Evolutionary conservation across 2,329 filamentous ascomycete species (phyloP).

Genomic region (Penicillium italicum): DNA sequence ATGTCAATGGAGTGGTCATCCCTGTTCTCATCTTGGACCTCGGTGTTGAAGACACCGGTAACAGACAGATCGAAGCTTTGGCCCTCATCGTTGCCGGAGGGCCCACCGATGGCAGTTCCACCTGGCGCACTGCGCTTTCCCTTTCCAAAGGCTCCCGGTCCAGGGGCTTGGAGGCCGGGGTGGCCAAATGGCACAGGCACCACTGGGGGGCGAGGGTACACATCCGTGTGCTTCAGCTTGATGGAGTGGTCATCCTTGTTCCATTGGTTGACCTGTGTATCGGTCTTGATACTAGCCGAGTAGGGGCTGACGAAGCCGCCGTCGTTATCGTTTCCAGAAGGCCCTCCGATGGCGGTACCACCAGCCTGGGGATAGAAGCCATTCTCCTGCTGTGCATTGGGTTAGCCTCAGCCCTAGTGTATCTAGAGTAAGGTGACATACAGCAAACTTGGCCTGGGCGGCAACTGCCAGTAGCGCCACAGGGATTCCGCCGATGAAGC

Average conservation of each 20-base stretch:
- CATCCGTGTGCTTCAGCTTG: constrained; percentile 18
- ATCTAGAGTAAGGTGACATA: background rate
- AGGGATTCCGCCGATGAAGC: constrained; percentile 34
- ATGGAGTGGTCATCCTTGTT: constrained; percentile 24
- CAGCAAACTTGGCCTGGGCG: constrained; percentile 27
- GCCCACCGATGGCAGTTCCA: constrained; percentile 21
- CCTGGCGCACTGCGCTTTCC: constrained; percentile 15
- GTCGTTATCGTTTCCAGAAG: constrained; percentile 17
- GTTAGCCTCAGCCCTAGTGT: background rate
- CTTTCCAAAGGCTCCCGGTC: constrained; percentile 17
- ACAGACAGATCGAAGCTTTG: constrained; percentile 24
- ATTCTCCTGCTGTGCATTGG: constrained; percentile 2
- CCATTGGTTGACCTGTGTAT: constrained; percentile 16
- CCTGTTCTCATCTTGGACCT: constrained; percentile 15
- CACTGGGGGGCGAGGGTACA: constrained; percentile 1
- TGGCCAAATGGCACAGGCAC: background rate
- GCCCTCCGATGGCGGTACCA: constrained; percentile 19
- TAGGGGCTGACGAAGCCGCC: constrained; percentile 15
- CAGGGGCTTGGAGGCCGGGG: constrained; percentile 4
- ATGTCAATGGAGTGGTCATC: constrained; percentile 22
- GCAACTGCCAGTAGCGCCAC: constrained; percentile 35
- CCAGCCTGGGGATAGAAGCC: constrained; percentile 8
- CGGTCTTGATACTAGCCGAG: constrained; percentile 11
- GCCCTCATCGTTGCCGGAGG: constrained; percentile 24
- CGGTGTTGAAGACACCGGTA: constrained; percentile 17